Percentiles rank a stretch among this genome's conserved stretches.
Evolutionary conservation across 768 basidiomycete genomes (phyloP).

Genomic region (Candolleomyces aberdarensis): DNA sequence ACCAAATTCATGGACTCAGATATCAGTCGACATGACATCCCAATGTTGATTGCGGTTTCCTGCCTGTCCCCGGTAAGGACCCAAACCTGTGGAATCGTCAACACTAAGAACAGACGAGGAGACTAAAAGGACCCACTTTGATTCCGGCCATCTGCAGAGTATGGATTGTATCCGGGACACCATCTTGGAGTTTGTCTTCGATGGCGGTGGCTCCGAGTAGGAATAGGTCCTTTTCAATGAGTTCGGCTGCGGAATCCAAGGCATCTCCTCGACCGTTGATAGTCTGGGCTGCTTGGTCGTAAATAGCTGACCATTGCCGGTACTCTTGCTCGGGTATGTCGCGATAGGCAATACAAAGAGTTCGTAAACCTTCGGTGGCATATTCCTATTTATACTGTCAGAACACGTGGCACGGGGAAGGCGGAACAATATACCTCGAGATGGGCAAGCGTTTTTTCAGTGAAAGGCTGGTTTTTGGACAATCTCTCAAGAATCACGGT

Average conservation of each 20-base stretch:
- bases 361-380: conserved; percentile 94
- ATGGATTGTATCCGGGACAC: conserved; percentile 97
- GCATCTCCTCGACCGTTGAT: conserved; percentile 95
- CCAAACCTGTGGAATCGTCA: conserved; percentile 64
- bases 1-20: conserved; percentile 99
- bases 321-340: conserved; percentile 93
- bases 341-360: conserved; percentile 93
- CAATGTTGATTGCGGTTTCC: conserved; percentile 99
- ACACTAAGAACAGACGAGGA: neutral
- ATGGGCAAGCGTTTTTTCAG: conserved; percentile 83
- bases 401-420: neutral
- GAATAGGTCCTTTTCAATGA: conserved; percentile 93
- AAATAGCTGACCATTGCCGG: conserved; percentile 80
- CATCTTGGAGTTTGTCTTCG: conserved; percentile 98
- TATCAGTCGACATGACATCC: conserved; percentile 94
- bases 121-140: conserved; percentile 48
- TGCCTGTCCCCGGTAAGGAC: conserved; percentile 97
- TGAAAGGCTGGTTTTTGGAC: conserved; percentile 79
- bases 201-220: conserved; percentile 96
- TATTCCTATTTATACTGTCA: conserved; percentile 60
- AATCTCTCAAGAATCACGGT: conserved; percentile 95
- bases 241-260: conserved; percentile 89
- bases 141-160: conserved; percentile 98
- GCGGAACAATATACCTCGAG: conserved; percentile 63
- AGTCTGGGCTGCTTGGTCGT: conserved; percentile 90